Base-by-base conservation (phyloP, 2,329 filamentous ascomycete species). In the Zarea fungicola region DNA sequence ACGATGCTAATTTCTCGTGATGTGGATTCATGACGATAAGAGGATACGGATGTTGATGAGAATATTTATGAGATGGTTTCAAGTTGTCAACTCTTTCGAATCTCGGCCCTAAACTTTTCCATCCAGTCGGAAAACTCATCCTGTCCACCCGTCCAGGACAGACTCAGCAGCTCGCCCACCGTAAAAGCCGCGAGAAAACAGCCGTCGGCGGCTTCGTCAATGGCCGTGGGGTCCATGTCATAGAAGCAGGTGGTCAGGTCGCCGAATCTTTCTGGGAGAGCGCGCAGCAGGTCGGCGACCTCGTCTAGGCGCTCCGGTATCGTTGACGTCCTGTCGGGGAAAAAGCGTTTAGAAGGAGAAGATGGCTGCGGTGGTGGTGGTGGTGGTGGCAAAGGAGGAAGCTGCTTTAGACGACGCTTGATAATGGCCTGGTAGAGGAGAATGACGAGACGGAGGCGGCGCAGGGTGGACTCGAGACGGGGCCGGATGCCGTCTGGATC, bases 71-170 rank as follows among this genome's bases (percentile, higher is more conserved):
- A n/a, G n/a, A n/a, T 28, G n/a, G 7, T 9, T n/a, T n/a, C n/a
- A n/a, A n/a, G n/a, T 26, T 35, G 16, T 37, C 35, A 52, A 35
- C 41, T 32, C 60, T 75, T 77, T 54, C 73, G 77, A 13, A 81
- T 73, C 55, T 78, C 72, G 26, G 63, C 58, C 58, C 75, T 73
- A 54, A 81, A 82, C 53, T 75, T 78, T 10, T 70, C 72, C n/a
- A 77, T 81, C 90, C 90, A 95, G 14, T 78, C 72, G 0, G 83
- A 85, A 60, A 95, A 95, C 58, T 85, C 87, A 59, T 96, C 90
- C 16, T 78, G 74, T 40, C 76, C 66, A 0, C 77, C 83, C 3
- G 77, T 67, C 86, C 87, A 91, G 18, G 75, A 73, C 51, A 73
- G 68, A 42, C 71, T 69, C 11, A 88, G 65, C 41, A 84, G 60